Conservation (phyloP, 495 filamentous ascomycete genomes). For the Penicillium fimorum region DNA sequence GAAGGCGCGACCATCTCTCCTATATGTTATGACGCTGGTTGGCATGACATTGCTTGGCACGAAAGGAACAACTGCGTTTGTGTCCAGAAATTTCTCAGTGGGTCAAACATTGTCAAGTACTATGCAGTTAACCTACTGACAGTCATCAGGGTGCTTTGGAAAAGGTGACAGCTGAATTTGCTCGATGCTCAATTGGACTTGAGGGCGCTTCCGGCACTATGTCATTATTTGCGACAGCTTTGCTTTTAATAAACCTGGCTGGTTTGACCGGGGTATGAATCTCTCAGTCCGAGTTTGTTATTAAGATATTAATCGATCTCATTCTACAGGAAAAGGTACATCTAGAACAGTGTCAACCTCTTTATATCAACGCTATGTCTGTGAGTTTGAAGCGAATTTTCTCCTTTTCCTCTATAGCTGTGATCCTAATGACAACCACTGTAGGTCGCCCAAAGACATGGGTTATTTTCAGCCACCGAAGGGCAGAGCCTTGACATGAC, state of each 20-base stretch:
- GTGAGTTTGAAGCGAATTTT: constrained; percentile 27
- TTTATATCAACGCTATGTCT: constrained; percentile 52
- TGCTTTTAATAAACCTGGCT: constrained; percentile 49
- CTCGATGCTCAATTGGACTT: constrained; percentile 37
- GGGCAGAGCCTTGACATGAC: constrained; percentile 46
- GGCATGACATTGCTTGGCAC: constrained; percentile 52
- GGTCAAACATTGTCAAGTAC: neutral
- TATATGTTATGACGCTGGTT: constrained; percentile 53
- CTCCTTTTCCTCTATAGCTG: neutral
- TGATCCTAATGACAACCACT: constrained; percentile 5
- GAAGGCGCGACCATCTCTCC: constrained; percentile 38
- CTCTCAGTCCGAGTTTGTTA: neutral
- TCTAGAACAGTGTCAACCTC: constrained; percentile 47
- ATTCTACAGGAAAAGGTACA: constrained; percentile 41
- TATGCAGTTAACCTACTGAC: constrained; percentile 10
- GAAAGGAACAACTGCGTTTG: constrained; percentile 48
- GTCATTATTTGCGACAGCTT: constrained; percentile 46
- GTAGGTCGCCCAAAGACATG: constrained; percentile 51
- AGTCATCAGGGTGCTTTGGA: constrained; percentile 37
- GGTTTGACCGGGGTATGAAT: constrained; percentile 49
- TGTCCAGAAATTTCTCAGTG: constrained; percentile 46
- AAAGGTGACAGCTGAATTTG: constrained; percentile 41
- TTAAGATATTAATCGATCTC: constrained; percentile 16
- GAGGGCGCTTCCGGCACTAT: constrained; percentile 40
- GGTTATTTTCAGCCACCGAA: constrained; percentile 48